A percentile compares a stretch with the other conserved stretches of the same genome.
Evolutionary conservation across 2,329 filamentous ascomycete genomes (phyloP).

Genomic region (Scedosporium boydii): DNA sequence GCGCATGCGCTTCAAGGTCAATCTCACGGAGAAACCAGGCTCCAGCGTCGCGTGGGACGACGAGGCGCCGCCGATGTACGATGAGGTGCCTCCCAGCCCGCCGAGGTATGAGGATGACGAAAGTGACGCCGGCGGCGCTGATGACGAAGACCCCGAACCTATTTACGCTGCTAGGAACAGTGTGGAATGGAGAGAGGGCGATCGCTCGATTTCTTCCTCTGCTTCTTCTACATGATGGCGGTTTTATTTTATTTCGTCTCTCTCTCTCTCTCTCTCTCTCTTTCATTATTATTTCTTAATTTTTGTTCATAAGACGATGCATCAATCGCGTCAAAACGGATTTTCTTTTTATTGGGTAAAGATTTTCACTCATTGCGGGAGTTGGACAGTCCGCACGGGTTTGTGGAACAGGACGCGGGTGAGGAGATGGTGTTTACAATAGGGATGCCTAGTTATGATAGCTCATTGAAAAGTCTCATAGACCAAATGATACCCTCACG

Average conservation of each 20-base stretch:
- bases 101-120: constrained; percentile 51
- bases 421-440: too few species aligned
- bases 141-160: background rate
- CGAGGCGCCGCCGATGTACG: constrained; percentile 87
- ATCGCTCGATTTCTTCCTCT: background rate
- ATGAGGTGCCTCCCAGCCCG: constrained; percentile 81
- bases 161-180: constrained; percentile 3
- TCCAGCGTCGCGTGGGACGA: constrained; percentile 96
- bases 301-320: too few species aligned
- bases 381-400: too few species aligned
- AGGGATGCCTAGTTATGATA: too few species aligned
- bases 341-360: too few species aligned
- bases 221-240: background rate
- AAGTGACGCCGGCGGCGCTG: background rate
- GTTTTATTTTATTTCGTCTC: background rate
- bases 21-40: constrained; percentile 73
- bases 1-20: constrained; percentile 79
- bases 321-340: too few species aligned
- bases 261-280: background rate
- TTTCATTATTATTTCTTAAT: background rate
- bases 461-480: too few species aligned
- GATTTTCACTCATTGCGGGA: too few species aligned
- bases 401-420: too few species aligned
- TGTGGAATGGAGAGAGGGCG: background rate
- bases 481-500: too few species aligned